Percentiles rank a stretch among this genome's conserved stretches.
phyloP scores from a whole-genome alignment of 192 early-diverging fungal genomes.

The Backusella westeae region DNA sequence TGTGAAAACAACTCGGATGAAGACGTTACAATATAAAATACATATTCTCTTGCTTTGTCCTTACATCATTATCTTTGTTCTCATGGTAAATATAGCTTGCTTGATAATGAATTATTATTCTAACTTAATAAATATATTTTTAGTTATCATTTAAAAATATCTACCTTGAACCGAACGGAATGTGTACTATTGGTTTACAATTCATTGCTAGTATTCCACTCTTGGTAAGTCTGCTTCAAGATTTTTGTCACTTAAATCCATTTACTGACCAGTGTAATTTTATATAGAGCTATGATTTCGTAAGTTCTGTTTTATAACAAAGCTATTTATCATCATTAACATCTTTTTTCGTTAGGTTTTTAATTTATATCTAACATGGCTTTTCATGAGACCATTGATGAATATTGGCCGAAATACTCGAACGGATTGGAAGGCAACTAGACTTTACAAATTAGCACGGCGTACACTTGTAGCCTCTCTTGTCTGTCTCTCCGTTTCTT shows the following conservation, averaged over 20 bases:
- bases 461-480: constrained; percentile 46
- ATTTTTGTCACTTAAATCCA: neutral
- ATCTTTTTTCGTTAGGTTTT: constrained; percentile 23
- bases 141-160: constrained; percentile 30
- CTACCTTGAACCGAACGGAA: constrained; percentile 19
- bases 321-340: neutral
- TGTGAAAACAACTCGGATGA: constrained; percentile 29
- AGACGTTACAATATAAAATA: constrained; percentile 28
- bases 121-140: neutral
- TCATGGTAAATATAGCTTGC: constrained; percentile 29
- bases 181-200: constrained; percentile 36
- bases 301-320: constrained; percentile 4
- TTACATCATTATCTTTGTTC: constrained; percentile 35
- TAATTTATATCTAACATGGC: constrained; percentile 36
- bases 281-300: constrained; percentile 35
- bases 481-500: constrained; percentile 39
- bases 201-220: constrained; percentile 33
- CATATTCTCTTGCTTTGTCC: constrained; percentile 31
- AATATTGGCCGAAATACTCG: constrained; percentile 17
- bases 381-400: constrained; percentile 36
- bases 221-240: constrained; percentile 21
- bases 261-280: neutral
- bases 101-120: too few species aligned
- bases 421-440: constrained; percentile 25
- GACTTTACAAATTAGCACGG: constrained; percentile 35